Evolutionary conservation across 2,329 filamentous ascomycete species (phyloP).

Genomic region (Ploettnerulaceae sp.): DNA sequence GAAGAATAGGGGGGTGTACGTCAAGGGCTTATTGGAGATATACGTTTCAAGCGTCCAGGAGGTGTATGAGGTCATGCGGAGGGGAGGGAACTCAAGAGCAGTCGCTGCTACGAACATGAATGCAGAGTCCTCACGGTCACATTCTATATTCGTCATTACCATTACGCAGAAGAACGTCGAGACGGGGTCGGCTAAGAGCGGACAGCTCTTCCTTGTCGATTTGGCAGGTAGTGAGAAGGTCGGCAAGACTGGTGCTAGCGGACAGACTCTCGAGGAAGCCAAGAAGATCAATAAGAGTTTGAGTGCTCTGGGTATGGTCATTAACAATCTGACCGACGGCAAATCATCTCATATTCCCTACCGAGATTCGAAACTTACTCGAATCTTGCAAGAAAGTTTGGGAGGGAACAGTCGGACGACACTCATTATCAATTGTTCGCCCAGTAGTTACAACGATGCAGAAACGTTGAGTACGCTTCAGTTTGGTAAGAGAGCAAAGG

Average conservation of each 20-base stretch:
- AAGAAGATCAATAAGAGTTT: slow-evolving; percentile 99
- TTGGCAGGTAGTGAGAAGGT: slow-evolving; percentile 98
- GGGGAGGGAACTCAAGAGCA: slow-evolving; percentile 83
- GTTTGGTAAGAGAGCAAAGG: slow-evolving; percentile 94
- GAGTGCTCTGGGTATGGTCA: slow-evolving; percentile 97
- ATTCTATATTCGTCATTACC: slow-evolving; percentile 96
- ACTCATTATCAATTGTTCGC: slow-evolving; percentile 98
- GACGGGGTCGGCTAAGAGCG: slow-evolving; percentile 92
- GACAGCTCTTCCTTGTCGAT: slow-evolving; percentile 95
- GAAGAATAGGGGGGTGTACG: slow-evolving; percentile 92
- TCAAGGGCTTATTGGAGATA: slow-evolving; percentile 89
- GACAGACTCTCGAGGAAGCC: slow-evolving; percentile 93
- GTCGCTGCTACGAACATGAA: slow-evolving; percentile 99
- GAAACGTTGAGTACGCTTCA: slow-evolving; percentile 89
- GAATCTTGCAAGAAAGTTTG: slow-evolving; percentile 93
- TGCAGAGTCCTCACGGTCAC: slow-evolving; percentile 93
- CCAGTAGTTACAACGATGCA: slow-evolving; percentile 94
- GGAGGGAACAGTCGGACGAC: slow-evolving; percentile 98
- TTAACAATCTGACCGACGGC: slow-evolving; percentile 93
- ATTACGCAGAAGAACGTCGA: slow-evolving; percentile 97
- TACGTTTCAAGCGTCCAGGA: slow-evolving; percentile 95
- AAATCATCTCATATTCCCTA: slow-evolving; percentile 97
- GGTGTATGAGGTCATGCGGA: slow-evolving; percentile 94
- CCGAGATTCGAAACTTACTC: slow-evolving; percentile 94
- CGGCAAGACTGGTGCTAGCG: slow-evolving; percentile 95